Evolutionary conservation across 768 basidiomycete species (phyloP), one percentile per base, ranked within the genome.

Genomic region (Lyophyllum atratum): DNA sequence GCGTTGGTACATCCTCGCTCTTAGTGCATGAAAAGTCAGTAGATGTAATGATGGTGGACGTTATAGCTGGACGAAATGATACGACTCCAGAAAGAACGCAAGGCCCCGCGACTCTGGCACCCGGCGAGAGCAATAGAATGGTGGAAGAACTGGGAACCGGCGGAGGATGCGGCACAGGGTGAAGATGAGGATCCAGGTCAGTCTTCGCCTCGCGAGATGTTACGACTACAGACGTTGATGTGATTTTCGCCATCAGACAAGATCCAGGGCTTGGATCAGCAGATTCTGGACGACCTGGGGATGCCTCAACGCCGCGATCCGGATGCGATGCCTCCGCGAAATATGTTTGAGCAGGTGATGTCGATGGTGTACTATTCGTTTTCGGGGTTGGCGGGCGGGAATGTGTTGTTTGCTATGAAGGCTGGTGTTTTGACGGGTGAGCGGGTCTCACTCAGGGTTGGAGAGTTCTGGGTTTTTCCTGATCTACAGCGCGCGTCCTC

Each of bases 121-220:
- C 88, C 89, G 2, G 74, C 68, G 0, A 58, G 74, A 26, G 69
- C 68, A 39, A 61, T 83, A 15, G 74, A 79, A 37, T 67, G 68
- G 28, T 79, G 77, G 76, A 75, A 70, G 34, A 68, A 72, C 22
- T 83, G 79, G 78, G 74, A 82, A 14, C 65, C 80, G 5, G 66
- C 76, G 1, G 82, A 80, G 25, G 65, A 72, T n/a, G n/a, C n/a
- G 29, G 78, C 79, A 21, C 71, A 71, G 11, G 75, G 77, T 6
- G 86, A 86, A 19, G 90, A 92, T 52, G 89, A 92, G 64, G 80
- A 92, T 72, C 90, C 90, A 73, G 85, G 89, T 72, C 59, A 63
- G 58, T 43, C 1, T 5, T 47, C 17, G 10, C 4, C 21, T 40
- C 28, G 43, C 9, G 11, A 54, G 19, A 49, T 45, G 33, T 43